Percentiles rank a stretch among this genome's conserved stretches.
Evolutionary conservation across 805 yeast species (phyloP).

Genomic region (Metschnikowia shivogae): DNA sequence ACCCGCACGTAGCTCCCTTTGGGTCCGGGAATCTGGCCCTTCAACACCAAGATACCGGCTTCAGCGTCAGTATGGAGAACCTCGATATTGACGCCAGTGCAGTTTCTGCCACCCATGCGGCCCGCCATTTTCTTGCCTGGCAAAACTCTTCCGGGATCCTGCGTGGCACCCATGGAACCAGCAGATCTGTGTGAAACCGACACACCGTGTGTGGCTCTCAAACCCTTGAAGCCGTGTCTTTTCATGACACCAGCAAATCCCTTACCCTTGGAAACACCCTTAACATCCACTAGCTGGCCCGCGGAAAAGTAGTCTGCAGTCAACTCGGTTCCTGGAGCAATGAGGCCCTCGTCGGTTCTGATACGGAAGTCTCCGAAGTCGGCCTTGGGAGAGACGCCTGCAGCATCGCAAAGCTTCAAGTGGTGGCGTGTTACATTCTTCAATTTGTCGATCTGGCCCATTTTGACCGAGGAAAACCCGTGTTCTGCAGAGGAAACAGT

Average conservation of each 20-base stretch:
- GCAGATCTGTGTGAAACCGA: constrained; percentile 91
- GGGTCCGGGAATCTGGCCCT: constrained; percentile 92
- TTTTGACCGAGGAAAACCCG: constrained; percentile 81
- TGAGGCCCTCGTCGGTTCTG: constrained; percentile 56
- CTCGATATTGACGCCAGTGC: constrained; percentile 71
- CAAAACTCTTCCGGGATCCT: constrained; percentile 91
- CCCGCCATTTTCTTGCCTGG: constrained; percentile 99
- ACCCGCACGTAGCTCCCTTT: constrained; percentile 69
- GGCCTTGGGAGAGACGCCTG: constrained; percentile 80
- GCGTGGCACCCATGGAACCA: constrained; percentile 95
- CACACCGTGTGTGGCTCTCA: constrained; percentile 92
- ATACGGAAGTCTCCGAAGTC: constrained; percentile 77
- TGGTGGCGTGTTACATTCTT: constrained; percentile 54
- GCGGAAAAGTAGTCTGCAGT: constrained; percentile 77
- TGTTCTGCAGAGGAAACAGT: constrained; percentile 66
- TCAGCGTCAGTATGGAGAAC: constrained; percentile 78
- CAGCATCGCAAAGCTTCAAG: constrained; percentile 74
- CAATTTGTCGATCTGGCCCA: constrained; percentile 75
- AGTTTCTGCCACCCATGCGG: constrained; percentile 77
- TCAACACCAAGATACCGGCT: constrained; percentile 74
- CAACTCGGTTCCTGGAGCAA: constrained; percentile 74
- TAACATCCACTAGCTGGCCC: constrained; percentile 82
- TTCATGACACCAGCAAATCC: constrained; percentile 99
- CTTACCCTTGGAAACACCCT: constrained; percentile 83
- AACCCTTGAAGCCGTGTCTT: constrained; percentile 84